Evolutionary conservation across 2,329 filamentous ascomycete genomes (phyloP).

Genomic region (Scedosporium boydii): DNA sequence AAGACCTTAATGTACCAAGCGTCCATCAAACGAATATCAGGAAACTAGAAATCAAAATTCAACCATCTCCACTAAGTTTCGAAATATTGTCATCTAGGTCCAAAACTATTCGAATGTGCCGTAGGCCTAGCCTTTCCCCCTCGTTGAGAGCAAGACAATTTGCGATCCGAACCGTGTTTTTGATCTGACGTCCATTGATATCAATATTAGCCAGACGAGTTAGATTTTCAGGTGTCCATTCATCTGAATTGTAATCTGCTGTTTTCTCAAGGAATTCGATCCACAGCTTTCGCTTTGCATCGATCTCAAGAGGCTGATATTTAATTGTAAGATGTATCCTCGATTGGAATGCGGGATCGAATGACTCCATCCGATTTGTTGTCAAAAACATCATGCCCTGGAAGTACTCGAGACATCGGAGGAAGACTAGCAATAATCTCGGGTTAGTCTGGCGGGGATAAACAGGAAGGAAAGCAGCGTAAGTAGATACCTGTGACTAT

Average conservation of each 20-base stretch:
- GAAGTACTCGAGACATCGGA: constrained; percentile 16
- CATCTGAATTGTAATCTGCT: constrained; percentile 10
- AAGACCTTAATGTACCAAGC: no score
- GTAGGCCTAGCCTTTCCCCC: no score
- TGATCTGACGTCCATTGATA: no score
- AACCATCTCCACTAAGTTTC: no score
- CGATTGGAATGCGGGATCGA: constrained; percentile 21
- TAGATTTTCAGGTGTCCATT: background rate
- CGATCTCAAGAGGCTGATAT: constrained; percentile 20
- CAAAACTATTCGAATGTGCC: no score
- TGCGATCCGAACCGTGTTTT: no score
- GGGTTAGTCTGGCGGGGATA: background rate
- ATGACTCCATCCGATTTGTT: constrained; percentile 17
- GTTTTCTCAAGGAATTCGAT: constrained; percentile 8
- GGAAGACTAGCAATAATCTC: background rate
- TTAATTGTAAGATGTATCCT: constrained; percentile 19
- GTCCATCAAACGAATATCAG: no score
- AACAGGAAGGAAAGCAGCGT: background rate
- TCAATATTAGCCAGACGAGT: no score
- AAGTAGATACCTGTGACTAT: background rate
- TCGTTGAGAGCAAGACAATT: no score
- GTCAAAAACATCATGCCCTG: constrained; percentile 21
- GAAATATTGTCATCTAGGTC: no score
- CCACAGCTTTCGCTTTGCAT: constrained; percentile 17
- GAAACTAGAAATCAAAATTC: no score